Conservation (phyloP, 306 rosid species). For the Castanea crenata region DNA sequence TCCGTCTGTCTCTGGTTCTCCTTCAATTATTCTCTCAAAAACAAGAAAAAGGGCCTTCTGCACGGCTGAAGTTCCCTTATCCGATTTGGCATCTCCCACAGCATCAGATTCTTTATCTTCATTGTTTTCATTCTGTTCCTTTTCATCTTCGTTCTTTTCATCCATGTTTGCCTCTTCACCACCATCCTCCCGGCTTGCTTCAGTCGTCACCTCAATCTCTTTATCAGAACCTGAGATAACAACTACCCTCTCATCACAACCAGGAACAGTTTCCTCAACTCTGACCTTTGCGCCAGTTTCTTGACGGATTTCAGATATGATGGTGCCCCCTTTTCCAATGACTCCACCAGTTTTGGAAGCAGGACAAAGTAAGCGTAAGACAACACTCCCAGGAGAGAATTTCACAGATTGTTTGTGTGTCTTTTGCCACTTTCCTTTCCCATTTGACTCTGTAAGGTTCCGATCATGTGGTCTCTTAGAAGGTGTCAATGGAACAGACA, state of each 20-base stretch:
- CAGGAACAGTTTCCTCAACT: slow-evolving; percentile 68
- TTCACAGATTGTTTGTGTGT: slow-evolving; percentile 30
- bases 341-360: slow-evolving; percentile 50
- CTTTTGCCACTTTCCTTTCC: slow-evolving; percentile 68
- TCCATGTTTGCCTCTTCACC: slow-evolving; percentile 34
- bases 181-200: slow-evolving; percentile 39
- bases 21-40: slow-evolving; percentile 64
- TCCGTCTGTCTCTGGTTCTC: slow-evolving; percentile 41
- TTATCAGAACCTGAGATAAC: slow-evolving; percentile 46
- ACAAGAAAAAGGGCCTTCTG: slow-evolving; percentile 63
- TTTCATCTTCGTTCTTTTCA: slow-evolving; percentile 21
- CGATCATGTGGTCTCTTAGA: slow-evolving; percentile 68
- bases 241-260: slow-evolving; percentile 76
- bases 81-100: slow-evolving; percentile 24
- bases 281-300: slow-evolving; percentile 61
- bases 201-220: slow-evolving; percentile 45
- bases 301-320: slow-evolving; percentile 55
- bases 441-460: slow-evolving; percentile 35
- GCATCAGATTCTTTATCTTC: slow-evolving; percentile 40
- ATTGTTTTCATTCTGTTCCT: slow-evolving; percentile 24
- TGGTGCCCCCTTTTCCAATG: slow-evolving; percentile 62
- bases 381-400: slow-evolving; percentile 31
- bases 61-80: slow-evolving; percentile 40
- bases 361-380: slow-evolving; percentile 68
- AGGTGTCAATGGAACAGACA: slow-evolving; percentile 61